Evolutionary conservation across 2,329 filamentous ascomycete species (phyloP), one percentile per base, ranked within the genome.

Genomic region (Ilyonectria robusta): DNA sequence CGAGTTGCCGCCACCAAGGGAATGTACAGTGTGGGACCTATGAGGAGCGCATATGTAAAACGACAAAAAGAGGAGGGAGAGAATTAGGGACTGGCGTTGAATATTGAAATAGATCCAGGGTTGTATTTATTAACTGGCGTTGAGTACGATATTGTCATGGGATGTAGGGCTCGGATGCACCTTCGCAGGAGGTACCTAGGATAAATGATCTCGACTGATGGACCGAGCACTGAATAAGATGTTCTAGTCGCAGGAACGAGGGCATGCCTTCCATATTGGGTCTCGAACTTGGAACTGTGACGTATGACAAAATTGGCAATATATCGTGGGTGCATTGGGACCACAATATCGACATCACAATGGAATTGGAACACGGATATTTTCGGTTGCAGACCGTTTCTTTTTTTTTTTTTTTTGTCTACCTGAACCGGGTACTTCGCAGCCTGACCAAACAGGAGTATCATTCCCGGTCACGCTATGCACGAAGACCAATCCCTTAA

Each of bases 1-100:
- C 0, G 86, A 92, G 72, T 82, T 94, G 51, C 93, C 95, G 21
- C 95, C 95, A 0, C 91, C 91, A 80, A 86, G 89, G 68, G 94
- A 95, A 76, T 95, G 91, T 85, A 91, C 90, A 71, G 80, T 83
- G 31, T 95, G 92, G 88, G 89, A 94, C 76, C 91, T 95, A 74
- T 95, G 79, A 83, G 56, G 23, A 23, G 35, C 48, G 55, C 35
- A 31, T 46, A 46, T 62, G 35, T 50, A 47, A 19, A 26, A 37
- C 7, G 4, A 51, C 54, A 35, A 47, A 59, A 23, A 26, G 31
- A 17, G 10, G 54, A 55, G 54, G 55, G 57, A 65, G 8, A 57
- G 59, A 15, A 58, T 19, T 23, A 56, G 55, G 21, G 59, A 11
- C 44, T 42, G 66, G 66, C 66, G 66, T 69, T 69, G 46, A 35